Evolutionary conservation across 2,329 filamentous ascomycete genomes (phyloP).

Genomic region (Colletotrichum neosansevieriae): DNA sequence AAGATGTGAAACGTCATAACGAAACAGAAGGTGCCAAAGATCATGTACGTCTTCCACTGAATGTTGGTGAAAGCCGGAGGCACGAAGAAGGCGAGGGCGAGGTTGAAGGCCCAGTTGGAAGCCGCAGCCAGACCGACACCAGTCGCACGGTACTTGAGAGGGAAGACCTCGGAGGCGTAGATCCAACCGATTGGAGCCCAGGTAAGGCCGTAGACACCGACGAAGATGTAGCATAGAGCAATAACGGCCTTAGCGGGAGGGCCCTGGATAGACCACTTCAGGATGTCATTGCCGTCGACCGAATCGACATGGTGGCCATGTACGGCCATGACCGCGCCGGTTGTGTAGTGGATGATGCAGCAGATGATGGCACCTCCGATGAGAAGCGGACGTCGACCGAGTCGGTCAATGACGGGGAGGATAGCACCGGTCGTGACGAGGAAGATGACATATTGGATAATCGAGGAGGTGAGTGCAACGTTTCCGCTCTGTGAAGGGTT

Average conservation of each 20-base stretch:
- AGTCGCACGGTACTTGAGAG: constrained; percentile 62
- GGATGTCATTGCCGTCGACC: constrained; percentile 59
- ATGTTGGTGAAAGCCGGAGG: constrained; percentile 49
- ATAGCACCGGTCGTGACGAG: constrained; percentile 63
- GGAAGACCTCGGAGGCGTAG: constrained; percentile 54
- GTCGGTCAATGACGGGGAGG: constrained; percentile 61
- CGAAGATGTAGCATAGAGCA: constrained; percentile 61
- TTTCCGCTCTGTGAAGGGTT: constrained; percentile 42
- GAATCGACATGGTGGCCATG: constrained; percentile 58
- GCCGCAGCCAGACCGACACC: constrained; percentile 66
- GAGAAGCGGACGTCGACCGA: constrained; percentile 61
- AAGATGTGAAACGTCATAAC: constrained; percentile 44
- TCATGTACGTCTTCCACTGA: constrained; percentile 44
- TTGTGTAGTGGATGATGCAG: constrained; percentile 60
- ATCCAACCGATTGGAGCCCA: constrained; percentile 51
- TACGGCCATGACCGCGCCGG: constrained; percentile 62
- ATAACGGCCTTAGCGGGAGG: constrained; percentile 62
- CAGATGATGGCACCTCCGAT: constrained; percentile 59
- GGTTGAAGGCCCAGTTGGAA: constrained; percentile 64
- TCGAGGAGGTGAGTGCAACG: constrained; percentile 59
- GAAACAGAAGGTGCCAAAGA: constrained; percentile 39
- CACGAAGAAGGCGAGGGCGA: constrained; percentile 62
- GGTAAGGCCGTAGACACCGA: constrained; percentile 45
- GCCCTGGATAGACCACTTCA: constrained; percentile 60
- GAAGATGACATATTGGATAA: constrained; percentile 68